These are phyloP conservation scores for Chlorella sp. DNA, from an alignment of 139 green algal species.

Conservation along the genomic window DNA sequence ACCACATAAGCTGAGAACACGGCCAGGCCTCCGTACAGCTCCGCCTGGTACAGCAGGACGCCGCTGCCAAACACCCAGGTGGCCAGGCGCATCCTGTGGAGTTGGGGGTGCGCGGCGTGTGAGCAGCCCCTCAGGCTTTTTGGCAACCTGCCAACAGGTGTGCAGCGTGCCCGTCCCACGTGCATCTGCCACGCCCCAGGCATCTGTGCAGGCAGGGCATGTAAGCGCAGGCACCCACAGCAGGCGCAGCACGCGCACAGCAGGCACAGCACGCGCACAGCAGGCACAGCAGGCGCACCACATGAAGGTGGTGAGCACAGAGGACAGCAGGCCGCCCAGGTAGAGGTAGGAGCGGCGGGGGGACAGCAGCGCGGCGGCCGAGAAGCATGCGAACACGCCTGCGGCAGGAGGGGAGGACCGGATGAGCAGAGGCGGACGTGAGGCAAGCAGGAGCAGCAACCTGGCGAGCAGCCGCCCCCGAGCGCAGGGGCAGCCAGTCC, in stretches of 20 bases:
- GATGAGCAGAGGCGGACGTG: too few relatives aligned
- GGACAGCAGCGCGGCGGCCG: conserved; percentile 62
- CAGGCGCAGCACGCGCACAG: background rate
- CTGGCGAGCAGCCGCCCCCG: too few relatives aligned
- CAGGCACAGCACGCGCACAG: background rate
- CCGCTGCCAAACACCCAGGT: conserved; percentile 54
- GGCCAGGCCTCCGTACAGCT: conserved; percentile 75
- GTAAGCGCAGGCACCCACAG: background rate
- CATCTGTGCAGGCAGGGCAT: background rate
- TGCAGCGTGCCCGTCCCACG: background rate
- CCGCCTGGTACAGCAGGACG: conserved; percentile 46
- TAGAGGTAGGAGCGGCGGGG: conserved; percentile 65
- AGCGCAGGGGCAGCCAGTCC: too few relatives aligned
- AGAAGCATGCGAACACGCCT: conserved; percentile 78
- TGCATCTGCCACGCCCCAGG: too few relatives aligned
- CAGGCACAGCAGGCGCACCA: background rate
- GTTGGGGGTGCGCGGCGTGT: conserved; percentile 31
- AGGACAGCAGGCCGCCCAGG: conserved; percentile 53
- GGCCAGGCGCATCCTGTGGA: conserved; percentile 52
- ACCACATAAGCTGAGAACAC: conserved; percentile 74
- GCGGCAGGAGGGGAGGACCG: background rate
- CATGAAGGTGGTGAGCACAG: background rate
- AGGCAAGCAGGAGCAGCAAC: too few relatives aligned
- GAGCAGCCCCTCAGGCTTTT: too few relatives aligned
- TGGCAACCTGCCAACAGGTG: conserved; percentile 37